Percentiles rank a stretch among this genome's conserved stretches.
phyloP scores from a whole-genome alignment of 495 filamentous ascomycete species.

The Monascus purpureus region DNA sequence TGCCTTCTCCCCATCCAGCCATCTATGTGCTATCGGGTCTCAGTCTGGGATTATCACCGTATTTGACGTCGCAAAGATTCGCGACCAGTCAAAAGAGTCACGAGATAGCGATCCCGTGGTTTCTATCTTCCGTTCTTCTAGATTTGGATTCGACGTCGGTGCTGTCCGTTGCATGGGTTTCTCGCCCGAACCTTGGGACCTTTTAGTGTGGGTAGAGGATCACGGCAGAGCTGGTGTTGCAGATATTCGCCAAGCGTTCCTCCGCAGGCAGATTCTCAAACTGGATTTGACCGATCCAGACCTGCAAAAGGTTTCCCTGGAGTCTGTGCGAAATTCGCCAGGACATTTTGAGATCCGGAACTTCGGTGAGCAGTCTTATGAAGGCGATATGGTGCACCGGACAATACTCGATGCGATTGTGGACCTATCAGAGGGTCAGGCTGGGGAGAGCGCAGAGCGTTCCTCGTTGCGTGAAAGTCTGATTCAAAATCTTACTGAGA shows the following conservation, averaged over 20 bases:
- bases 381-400: constrained; percentile 14
- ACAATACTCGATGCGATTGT: constrained; percentile 19
- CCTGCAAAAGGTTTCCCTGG: constrained; percentile 39
- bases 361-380: constrained; percentile 14
- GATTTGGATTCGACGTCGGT: constrained; percentile 46
- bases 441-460: constrained; percentile 9
- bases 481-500: constrained; percentile 37
- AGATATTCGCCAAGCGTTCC: constrained; percentile 66
- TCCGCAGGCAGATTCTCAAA: constrained; percentile 57
- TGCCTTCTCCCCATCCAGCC: constrained; percentile 56
- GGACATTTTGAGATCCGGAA: constrained; percentile 9
- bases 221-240: constrained; percentile 71
- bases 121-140: constrained; percentile 41
- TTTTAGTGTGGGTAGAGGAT: constrained; percentile 88
- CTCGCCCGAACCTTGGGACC: constrained; percentile 76
- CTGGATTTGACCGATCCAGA: constrained; percentile 42
- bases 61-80: constrained; percentile 43
- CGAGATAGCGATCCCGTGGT: constrained; percentile 23
- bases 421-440: constrained; percentile 8
- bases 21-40: constrained; percentile 54
- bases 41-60: constrained; percentile 59
- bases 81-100: constrained; percentile 17
- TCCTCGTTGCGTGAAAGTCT: constrained; percentile 21
- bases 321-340: constrained; percentile 16
- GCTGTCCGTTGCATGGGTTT: constrained; percentile 87